phyloP scores from a whole-genome alignment of 148 eudicot species.

The Persicaria tinctoria region DNA sequence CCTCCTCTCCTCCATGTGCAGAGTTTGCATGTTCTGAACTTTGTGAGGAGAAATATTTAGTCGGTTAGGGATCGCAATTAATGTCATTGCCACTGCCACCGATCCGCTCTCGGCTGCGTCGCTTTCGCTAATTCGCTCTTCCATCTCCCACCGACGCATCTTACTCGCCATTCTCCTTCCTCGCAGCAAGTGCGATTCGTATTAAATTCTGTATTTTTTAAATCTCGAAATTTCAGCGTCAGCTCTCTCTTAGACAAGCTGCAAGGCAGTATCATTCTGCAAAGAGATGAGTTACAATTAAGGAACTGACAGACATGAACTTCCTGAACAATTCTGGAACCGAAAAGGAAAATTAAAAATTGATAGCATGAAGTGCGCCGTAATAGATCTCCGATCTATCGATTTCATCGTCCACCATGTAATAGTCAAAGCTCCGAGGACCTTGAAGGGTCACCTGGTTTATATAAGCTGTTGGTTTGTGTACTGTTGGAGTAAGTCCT shows the following conservation, averaged over 20 bases:
- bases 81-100: neutral
- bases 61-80: conserved; percentile 15
- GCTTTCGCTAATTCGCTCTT: conserved; percentile 21
- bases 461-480: conserved; percentile 20
- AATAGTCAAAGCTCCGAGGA: neutral
- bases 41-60: neutral
- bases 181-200: neutral
- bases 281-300: conserved; percentile 9
- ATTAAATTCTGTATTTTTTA: neutral
- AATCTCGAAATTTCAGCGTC: neutral
- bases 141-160: conserved; percentile 29
- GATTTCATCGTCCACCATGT: conserved; percentile 27
- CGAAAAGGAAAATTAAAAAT: neutral
- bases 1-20: neutral
- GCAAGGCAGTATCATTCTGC: conserved; percentile 3
- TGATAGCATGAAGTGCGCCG: conserved; percentile 55
- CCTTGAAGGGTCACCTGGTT: neutral
- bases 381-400: conserved; percentile 27
- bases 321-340: conserved; percentile 2
- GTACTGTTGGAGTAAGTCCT: conserved; percentile 12
- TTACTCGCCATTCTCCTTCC: neutral
- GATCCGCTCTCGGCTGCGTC: conserved; percentile 67
- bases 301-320: conserved; percentile 9
- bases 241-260: neutral
- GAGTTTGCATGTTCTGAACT: neutral